These are phyloP conservation scores for Cladophialophora immunda DNA, from an alignment of 2,329 filamentous ascomycete species.

Conservation along the genomic window DNA sequence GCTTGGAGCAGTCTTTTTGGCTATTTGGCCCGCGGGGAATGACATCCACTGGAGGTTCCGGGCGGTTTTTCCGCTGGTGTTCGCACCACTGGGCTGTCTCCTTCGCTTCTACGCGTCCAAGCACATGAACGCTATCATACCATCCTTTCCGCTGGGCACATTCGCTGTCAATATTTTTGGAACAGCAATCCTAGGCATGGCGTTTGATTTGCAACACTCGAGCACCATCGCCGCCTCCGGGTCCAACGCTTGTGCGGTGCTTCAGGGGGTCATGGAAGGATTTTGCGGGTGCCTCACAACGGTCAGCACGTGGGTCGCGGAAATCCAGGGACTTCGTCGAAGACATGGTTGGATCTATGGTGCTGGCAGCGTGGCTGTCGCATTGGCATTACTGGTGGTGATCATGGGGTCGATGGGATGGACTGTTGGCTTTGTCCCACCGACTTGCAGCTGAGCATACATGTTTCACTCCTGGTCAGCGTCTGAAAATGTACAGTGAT, in stretches of 20 bases:
- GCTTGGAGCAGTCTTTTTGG: slow-evolving; percentile 75
- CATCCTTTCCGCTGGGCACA: slow-evolving; percentile 80
- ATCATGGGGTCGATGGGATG: slow-evolving; percentile 80
- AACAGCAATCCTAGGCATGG: slow-evolving; percentile 75
- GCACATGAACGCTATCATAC: slow-evolving; percentile 69
- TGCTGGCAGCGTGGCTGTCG: slow-evolving; percentile 64
- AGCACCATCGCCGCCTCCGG: slow-evolving; percentile 56
- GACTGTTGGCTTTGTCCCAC: slow-evolving; percentile 64
- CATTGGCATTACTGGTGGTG: slow-evolving; percentile 68
- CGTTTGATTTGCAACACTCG: slow-evolving; percentile 77
- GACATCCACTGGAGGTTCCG: slow-evolving; percentile 72
- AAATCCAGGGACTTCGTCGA: slow-evolving; percentile 61
- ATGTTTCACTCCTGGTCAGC: not conserved
- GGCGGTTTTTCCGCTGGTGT: slow-evolving; percentile 76
- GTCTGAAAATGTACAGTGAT: not conserved
- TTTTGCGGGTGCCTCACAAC: slow-evolving; percentile 73
- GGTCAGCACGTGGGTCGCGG: slow-evolving; percentile 70
- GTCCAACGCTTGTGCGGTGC: slow-evolving; percentile 62
- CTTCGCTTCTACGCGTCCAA: slow-evolving; percentile 74
- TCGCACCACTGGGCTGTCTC: slow-evolving; percentile 79
- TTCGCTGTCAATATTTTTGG: slow-evolving; percentile 80
- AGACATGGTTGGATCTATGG: slow-evolving; percentile 65
- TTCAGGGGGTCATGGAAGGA: slow-evolving; percentile 70
- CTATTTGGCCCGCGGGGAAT: slow-evolving; percentile 70
- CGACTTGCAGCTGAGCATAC: slow-evolving; percentile 29